Percentiles rank a stretch among this genome's conserved stretches.
phyloP scores from a whole-genome alignment of 164 flowering plant genomes.

The Aristolochia fimbriata region DNA sequence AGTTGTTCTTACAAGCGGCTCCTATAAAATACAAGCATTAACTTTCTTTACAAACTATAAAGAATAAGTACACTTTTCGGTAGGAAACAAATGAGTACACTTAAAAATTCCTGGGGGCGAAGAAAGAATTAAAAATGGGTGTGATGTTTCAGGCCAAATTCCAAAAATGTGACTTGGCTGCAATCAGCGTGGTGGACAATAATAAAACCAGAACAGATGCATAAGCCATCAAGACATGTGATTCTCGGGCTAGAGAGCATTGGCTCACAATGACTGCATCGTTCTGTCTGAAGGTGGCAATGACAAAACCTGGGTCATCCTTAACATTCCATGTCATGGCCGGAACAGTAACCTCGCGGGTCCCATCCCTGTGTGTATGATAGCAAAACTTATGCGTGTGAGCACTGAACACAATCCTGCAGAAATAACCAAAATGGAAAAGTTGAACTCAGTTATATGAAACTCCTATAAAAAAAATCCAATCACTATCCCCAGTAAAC shows the following conservation, averaged over 20 bases:
- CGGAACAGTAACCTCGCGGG: slow-evolving; percentile 59
- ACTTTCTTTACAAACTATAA: too few species aligned
- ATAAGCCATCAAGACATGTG: slow-evolving; percentile 34
- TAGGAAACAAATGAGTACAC: too few species aligned
- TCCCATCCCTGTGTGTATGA: slow-evolving; percentile 44
- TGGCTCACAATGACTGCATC: slow-evolving; percentile 33
- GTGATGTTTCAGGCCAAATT: not conserved
- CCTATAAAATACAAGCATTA: too few species aligned
- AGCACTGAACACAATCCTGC: slow-evolving; percentile 66
- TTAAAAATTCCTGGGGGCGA: too few species aligned
- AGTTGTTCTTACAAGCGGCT: too few species aligned
- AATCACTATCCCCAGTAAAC: not conserved
- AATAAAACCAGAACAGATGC: slow-evolving; percentile 21
- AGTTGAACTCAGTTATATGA: not conserved
- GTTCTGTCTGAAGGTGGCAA: slow-evolving; percentile 40
- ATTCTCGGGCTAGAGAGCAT: slow-evolving; percentile 52
- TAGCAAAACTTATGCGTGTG: slow-evolving; percentile 40
- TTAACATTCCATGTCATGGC: slow-evolving; percentile 57
- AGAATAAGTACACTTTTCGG: too few species aligned
- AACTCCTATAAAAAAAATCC: not conserved
- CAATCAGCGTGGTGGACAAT: slow-evolving; percentile 16
- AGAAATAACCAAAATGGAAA: not conserved
- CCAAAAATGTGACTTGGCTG: slow-evolving; percentile 9
- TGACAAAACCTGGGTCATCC: slow-evolving; percentile 56
- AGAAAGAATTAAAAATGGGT: too few species aligned